Evolutionary conservation across 176 grass and related monocot species (phyloP).

Genomic region (Leersia perrieri): DNA sequence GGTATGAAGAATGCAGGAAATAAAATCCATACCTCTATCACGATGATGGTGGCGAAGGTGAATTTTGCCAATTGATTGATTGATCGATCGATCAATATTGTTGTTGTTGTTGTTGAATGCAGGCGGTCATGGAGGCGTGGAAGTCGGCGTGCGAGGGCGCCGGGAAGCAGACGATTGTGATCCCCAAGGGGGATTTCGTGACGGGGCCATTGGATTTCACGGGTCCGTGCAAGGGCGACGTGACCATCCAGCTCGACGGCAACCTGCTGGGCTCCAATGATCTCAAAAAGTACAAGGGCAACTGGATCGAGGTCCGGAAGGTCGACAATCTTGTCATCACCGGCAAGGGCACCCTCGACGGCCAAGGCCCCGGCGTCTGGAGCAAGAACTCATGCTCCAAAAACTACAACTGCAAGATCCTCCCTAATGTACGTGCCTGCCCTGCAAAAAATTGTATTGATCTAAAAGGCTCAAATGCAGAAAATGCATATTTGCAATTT

Average conservation of each 20-base stretch:
- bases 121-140: constrained; percentile 43
- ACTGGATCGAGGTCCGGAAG: constrained; percentile 36
- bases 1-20: neutral
- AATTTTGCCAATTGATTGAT: too few relatives aligned
- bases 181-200: constrained; percentile 26
- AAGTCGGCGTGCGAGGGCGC: neutral
- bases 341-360: constrained; percentile 27
- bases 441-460: too few relatives aligned
- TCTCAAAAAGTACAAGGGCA: neutral
- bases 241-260: constrained; percentile 22
- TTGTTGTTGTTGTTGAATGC: neutral
- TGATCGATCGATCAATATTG: too few relatives aligned
- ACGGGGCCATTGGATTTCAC: constrained; percentile 23
- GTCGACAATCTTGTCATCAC: constrained; percentile 23
- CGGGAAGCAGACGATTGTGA: neutral
- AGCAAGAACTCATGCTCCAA: constrained; percentile 29
- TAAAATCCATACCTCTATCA: too few relatives aligned
- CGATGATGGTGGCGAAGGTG: too few relatives aligned
- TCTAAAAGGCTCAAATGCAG: too few relatives aligned
- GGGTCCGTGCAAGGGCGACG: constrained; percentile 42
- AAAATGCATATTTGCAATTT: too few relatives aligned
- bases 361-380: constrained; percentile 38
- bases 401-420: constrained; percentile 5
- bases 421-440: constrained; percentile 21
- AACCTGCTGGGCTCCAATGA: constrained; percentile 17